phyloP scores from a whole-genome alignment of 768 basidiomycete genomes.

The Leccinum aurantiacum region DNA sequence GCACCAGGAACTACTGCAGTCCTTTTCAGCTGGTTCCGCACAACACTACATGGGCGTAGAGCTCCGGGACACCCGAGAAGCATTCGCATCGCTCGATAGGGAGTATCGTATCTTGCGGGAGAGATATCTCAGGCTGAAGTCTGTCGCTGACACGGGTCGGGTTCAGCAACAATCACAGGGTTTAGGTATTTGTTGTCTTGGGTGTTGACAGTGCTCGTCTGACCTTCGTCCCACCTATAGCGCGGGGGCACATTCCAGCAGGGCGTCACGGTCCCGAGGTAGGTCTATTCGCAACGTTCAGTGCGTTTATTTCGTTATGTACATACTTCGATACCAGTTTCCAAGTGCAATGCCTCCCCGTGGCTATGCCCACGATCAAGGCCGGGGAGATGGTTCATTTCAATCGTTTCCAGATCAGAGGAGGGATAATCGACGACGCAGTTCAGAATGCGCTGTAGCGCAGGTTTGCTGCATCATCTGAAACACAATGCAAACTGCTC shows the following conservation, averaged over 20 bases:
- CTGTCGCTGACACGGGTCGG: conserved; percentile 4
- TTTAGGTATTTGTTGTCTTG: background rate
- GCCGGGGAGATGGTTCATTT: conserved; percentile 4
- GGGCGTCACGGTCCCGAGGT: conserved; percentile 16
- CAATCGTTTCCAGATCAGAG: conserved; percentile 9
- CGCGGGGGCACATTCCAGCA: conserved; percentile 3
- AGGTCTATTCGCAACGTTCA: background rate
- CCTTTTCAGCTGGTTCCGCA: conserved; percentile 10
- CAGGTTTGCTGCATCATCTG: conserved; percentile 20
- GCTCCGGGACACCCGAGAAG: conserved; percentile 18
- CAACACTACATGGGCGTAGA: conserved; percentile 21
- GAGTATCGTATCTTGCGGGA: conserved; percentile 21
- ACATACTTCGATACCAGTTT: background rate
- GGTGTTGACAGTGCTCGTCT: background rate
- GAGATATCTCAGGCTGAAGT: conserved; percentile 23
- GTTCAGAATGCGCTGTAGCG: conserved; percentile 15
- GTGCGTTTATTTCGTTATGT: background rate
- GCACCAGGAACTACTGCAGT: conserved; percentile 26
- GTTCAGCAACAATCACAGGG: conserved; percentile 13
- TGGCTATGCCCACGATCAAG: conserved; percentile 3
- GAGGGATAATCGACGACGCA: conserved; percentile 9
- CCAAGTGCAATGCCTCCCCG: background rate
- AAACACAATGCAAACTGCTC: background rate
- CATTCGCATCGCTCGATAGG: conserved; percentile 22
- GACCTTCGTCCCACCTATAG: background rate